These are phyloP conservation scores for Podospora fimiseda DNA, from an alignment of 495 filamentous ascomycete species.

Conservation along the genomic window DNA sequence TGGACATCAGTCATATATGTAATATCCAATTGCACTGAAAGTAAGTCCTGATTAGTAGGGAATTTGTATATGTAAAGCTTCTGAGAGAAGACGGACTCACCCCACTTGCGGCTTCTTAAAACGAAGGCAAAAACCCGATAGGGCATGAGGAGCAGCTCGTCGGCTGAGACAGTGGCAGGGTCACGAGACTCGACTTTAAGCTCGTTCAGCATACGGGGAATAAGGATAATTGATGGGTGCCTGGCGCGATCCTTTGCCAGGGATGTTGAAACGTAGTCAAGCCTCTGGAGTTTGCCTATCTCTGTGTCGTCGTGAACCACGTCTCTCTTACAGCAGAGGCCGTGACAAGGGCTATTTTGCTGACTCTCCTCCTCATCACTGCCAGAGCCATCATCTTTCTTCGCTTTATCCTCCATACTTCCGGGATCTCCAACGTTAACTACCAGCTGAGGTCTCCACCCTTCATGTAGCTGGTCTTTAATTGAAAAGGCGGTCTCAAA, in stretches of 20 bases:
- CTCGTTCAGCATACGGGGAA: constrained; percentile 10
- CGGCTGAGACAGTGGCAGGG: constrained; percentile 19
- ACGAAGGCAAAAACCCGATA: constrained; percentile 39
- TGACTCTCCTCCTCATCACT: background rate
- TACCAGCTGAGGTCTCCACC: constrained; percentile 5
- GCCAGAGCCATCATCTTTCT: background rate
- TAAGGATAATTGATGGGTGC: constrained; percentile 17
- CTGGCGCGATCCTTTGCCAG: constrained; percentile 5
- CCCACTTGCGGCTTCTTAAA: constrained; percentile 39
- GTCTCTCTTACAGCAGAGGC: constrained; percentile 23
- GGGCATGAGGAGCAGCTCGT: constrained; percentile 35
- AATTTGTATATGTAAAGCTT: background rate
- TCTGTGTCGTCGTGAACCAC: constrained; percentile 23
- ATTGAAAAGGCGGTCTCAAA: constrained; percentile 30
- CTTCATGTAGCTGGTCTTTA: constrained; percentile 10
- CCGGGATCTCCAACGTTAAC: constrained; percentile 4
- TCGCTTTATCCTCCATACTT: background rate
- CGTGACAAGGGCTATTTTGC: constrained; percentile 2
- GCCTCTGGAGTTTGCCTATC: constrained; percentile 24
- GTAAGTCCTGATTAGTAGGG: background rate
- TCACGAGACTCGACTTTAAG: background rate
- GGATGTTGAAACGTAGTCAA: constrained; percentile 25
- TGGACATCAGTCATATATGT: constrained; percentile 14
- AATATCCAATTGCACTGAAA: constrained; percentile 17
- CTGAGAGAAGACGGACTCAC: constrained; percentile 13